Evolutionary conservation across 2,329 filamentous ascomycete species (phyloP).

Genomic region (Curvularia spicifera): DNA sequence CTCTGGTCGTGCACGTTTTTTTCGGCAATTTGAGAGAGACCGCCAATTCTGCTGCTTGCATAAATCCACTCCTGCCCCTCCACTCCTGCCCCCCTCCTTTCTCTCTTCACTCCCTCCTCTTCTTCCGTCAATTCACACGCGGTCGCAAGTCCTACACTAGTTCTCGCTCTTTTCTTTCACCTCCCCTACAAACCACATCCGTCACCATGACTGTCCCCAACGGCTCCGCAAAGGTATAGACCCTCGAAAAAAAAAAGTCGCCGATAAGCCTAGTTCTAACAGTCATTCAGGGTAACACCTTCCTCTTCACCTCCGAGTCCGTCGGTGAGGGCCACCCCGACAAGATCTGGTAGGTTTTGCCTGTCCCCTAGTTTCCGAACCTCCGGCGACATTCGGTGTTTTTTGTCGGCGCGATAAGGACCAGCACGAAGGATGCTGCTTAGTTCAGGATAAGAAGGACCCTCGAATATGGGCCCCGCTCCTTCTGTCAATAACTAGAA

Average conservation of each 20-base stretch:
- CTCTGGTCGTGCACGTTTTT: slow-evolving; percentile 29
- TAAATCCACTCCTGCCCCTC: slow-evolving; percentile 43
- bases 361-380: not conserved
- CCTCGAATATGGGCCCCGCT: not conserved
- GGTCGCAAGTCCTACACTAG: slow-evolving; percentile 52
- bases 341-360: slow-evolving; percentile 75
- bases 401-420: slow-evolving; percentile 6
- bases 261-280: slow-evolving; percentile 20
- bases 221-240: slow-evolving; percentile 37
- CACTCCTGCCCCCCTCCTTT: slow-evolving; percentile 11
- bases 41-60: slow-evolving; percentile 29
- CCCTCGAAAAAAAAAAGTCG: slow-evolving; percentile 1
- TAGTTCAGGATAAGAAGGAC: slow-evolving; percentile 3
- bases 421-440: not conserved
- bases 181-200: slow-evolving; percentile 16
- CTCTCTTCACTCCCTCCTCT: slow-evolving; percentile 15
- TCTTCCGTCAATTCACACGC: slow-evolving; percentile 28
- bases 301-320: slow-evolving; percentile 60
- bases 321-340: slow-evolving; percentile 74
- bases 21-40: slow-evolving; percentile 34
- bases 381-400: not conserved
- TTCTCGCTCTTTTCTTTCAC: slow-evolving; percentile 21
- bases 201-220: slow-evolving; percentile 39
- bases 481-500: not conserved
- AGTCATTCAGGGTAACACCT: slow-evolving; percentile 42